Percentiles rank a stretch among this genome's conserved stretches.
Evolutionary conservation across 495 filamentous ascomycete species (phyloP).

Genomic region (Penicillium bialowiezense): DNA sequence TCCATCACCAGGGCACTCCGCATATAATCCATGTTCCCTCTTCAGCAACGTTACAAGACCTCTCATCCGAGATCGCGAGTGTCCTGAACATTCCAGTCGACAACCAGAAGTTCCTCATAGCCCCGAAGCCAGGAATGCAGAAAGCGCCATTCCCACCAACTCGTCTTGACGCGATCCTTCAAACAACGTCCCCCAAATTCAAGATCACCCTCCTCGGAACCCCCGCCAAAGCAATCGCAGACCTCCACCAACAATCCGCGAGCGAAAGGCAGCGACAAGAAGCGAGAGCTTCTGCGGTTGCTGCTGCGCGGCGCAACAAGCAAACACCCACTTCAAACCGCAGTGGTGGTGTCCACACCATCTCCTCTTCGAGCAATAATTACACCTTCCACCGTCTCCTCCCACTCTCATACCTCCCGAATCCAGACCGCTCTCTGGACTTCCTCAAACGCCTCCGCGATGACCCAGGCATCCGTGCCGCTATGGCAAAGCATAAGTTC

Average conservation of each 20-base stretch:
- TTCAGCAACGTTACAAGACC: constrained; percentile 71
- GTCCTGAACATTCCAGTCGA: constrained; percentile 59
- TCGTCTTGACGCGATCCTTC: constrained; percentile 27
- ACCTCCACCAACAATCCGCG: constrained; percentile 37
- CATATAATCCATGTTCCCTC: constrained; percentile 65
- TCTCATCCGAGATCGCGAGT: constrained; percentile 52
- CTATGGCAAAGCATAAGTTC: constrained; percentile 83
- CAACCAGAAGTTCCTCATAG: constrained; percentile 75
- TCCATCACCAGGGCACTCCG: constrained; percentile 65
- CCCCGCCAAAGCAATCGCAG: constrained; percentile 31
- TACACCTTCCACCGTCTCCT: constrained; percentile 82
- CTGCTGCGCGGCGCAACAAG: constrained; percentile 26
- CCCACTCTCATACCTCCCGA: constrained; percentile 76
- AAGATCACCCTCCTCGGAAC: constrained; percentile 45
- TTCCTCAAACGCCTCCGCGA: constrained; percentile 75
- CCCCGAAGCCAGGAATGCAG: constrained; percentile 64
- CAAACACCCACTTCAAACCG: constrained; percentile 29
- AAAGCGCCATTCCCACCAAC: constrained; percentile 59
- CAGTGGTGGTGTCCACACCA: constrained; percentile 40
- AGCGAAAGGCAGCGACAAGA: constrained; percentile 38
- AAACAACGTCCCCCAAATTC: constrained; percentile 47
- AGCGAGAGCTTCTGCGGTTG: constrained; percentile 36
- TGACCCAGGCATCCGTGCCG: constrained; percentile 80
- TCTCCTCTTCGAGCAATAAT: constrained; percentile 43
- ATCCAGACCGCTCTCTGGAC: constrained; percentile 60